Conservation (phyloP, 2,329 filamentous ascomycete species). For the Phoma sp. region DNA sequence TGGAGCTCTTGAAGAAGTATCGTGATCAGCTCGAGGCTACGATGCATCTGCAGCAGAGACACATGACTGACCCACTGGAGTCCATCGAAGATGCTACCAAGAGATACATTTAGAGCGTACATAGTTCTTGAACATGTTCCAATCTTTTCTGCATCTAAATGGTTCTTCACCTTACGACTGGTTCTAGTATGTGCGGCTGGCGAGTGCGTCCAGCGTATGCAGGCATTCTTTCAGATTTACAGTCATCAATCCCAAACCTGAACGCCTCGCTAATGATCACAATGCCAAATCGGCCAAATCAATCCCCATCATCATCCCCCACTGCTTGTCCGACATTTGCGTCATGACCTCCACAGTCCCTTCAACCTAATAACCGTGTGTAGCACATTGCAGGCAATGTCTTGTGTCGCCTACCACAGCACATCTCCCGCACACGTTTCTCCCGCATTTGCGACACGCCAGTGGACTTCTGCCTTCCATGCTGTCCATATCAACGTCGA, state of each 20-base stretch:
- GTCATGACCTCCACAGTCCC: not conserved
- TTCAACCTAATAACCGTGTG: slow-evolving; percentile 4
- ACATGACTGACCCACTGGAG: not conserved
- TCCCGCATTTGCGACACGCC: slow-evolving; percentile 48
- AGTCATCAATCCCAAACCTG: not conserved
- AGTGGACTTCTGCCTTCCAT: slow-evolving; percentile 34
- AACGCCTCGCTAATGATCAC: slow-evolving; percentile 19
- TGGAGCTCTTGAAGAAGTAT: slow-evolving; percentile 10
- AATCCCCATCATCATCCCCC: no score
- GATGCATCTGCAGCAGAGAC: slow-evolving; percentile 16
- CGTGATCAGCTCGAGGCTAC: slow-evolving; percentile 35
- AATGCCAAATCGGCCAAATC: no score
- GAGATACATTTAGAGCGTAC: slow-evolving; percentile 9
- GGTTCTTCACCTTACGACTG: not conserved
- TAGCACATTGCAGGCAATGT: slow-evolving; percentile 52
- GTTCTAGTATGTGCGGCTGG: no score
- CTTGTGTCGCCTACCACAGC: slow-evolving; percentile 47
- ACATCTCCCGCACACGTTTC: slow-evolving; percentile 51
- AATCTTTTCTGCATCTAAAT: not conserved
- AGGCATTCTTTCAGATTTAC: no score
- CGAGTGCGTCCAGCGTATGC: no score
- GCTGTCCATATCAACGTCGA: slow-evolving; percentile 47
- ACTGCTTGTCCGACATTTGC: no score
- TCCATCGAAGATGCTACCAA: slow-evolving; percentile 1
- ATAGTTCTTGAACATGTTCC: not conserved